Percentiles rank a stretch among this genome's conserved stretches.
Conservation (phyloP, 2,329 filamentous ascomycete species). For the Colletotrichum lentis region DNA sequence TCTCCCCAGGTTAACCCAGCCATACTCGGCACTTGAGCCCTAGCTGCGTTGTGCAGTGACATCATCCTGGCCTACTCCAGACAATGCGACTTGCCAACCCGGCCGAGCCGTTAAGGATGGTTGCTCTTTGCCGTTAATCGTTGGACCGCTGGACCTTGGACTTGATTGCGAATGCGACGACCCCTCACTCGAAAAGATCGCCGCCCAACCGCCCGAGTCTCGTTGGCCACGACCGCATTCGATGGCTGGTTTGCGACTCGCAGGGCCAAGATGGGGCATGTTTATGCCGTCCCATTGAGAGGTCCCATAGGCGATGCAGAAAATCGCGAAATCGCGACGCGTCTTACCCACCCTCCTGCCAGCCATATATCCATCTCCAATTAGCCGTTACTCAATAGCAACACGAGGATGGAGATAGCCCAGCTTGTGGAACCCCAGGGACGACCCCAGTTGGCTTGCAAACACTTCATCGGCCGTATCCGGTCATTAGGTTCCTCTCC, state of each 20-base stretch:
- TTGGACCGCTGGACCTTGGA: neutral
- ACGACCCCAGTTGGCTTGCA: constrained; percentile 18
- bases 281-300: constrained; percentile 5
- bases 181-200: neutral
- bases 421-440: constrained; percentile 13
- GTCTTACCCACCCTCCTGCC: constrained; percentile 17
- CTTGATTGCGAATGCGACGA: neutral
- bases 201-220: neutral
- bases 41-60: constrained; percentile 24
- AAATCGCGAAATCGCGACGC: constrained; percentile 29
- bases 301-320: constrained; percentile 24
- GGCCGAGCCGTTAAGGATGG: neutral
- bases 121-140: neutral
- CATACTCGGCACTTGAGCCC: constrained; percentile 30
- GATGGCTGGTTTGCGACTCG: neutral
- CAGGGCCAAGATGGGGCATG: constrained; percentile 3
- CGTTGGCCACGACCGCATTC: neutral
- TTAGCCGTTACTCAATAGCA: constrained; percentile 16
- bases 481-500: constrained; percentile 1
- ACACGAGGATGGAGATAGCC: constrained; percentile 8
- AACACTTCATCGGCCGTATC: constrained; percentile 6
- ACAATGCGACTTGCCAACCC: neutral
- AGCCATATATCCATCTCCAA: constrained; percentile 3
- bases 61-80: constrained; percentile 20
- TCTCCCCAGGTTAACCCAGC: constrained; percentile 25